Conservation (phyloP, 345 rosid species). For the Trapa bicornis region DNA sequence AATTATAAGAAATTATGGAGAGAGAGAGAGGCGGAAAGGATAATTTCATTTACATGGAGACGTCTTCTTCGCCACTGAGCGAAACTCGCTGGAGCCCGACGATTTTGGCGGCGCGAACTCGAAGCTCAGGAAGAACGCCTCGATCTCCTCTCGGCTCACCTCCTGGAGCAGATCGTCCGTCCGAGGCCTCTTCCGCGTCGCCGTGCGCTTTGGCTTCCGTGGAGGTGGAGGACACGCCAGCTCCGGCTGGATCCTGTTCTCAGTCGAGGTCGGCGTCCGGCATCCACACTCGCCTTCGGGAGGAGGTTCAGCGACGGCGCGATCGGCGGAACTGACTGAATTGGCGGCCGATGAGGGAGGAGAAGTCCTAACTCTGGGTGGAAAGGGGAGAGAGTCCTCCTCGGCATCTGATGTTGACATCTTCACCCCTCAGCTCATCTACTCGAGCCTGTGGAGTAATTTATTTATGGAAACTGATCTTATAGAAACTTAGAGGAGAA, state of each 20-base stretch:
- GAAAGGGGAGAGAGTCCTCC: background rate
- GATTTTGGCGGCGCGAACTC: background rate
- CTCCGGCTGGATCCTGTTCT: slow-evolving; percentile 9
- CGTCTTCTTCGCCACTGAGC: slow-evolving; percentile 5
- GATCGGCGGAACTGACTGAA: background rate
- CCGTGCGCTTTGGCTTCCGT: slow-evolving; percentile 4
- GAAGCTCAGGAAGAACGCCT: slow-evolving; percentile 8
- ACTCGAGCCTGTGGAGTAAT: too few species aligned
- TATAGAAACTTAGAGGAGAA: background rate
- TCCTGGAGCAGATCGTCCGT: background rate
- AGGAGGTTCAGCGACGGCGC: too few species aligned
- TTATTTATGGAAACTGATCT: too few species aligned
- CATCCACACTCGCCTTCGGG: slow-evolving; percentile 2
- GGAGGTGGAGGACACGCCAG: slow-evolving; percentile 13
- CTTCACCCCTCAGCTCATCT: background rate
- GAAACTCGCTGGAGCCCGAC: background rate
- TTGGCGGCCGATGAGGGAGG: background rate
- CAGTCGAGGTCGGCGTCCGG: slow-evolving; percentile 12
- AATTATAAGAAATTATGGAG: background rate
- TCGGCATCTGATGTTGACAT: background rate
- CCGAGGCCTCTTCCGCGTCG: slow-evolving; percentile 1
- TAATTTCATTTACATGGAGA: background rate
- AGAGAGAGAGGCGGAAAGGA: background rate
- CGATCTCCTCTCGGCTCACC: slow-evolving; percentile 7
- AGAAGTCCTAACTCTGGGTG: background rate